phyloP scores from a whole-genome alignment of 306 rosid genomes.

The Cucumis hystrix region DNA sequence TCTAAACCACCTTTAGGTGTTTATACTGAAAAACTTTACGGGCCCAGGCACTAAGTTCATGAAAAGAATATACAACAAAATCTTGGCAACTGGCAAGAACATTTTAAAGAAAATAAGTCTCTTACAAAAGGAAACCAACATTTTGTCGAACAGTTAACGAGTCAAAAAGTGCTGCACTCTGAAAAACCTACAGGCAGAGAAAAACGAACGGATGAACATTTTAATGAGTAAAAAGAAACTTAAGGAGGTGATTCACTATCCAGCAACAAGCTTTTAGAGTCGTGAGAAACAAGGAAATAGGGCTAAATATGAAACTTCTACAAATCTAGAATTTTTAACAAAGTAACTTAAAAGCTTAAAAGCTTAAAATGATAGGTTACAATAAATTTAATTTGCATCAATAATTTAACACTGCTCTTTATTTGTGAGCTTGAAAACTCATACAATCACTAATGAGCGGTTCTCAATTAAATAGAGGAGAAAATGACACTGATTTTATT shows the following conservation, averaged over 20 bases:
- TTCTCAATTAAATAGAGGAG: not conserved
- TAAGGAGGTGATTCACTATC: not conserved
- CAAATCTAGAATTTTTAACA: not conserved
- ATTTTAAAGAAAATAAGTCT: constrained; percentile 4
- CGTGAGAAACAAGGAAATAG: not conserved
- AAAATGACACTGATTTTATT: not conserved
- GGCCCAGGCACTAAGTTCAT: not conserved
- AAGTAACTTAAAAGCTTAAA: not conserved
- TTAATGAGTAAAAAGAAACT: not conserved
- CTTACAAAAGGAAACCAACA: constrained; percentile 98
- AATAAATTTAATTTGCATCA: not conserved
- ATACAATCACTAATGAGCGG: not conserved
- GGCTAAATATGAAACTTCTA: not conserved
- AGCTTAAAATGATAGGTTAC: not conserved
- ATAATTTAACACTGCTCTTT: not conserved
- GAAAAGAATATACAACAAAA: not conserved
- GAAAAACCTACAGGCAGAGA: constrained; percentile 63
- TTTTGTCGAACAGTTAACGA: constrained; percentile 93
- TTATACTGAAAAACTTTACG: not conserved
- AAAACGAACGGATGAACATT: not conserved
- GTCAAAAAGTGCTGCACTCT: constrained; percentile 99
- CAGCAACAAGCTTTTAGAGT: not conserved
- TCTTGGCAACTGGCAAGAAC: not conserved
- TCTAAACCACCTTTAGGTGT: not conserved
- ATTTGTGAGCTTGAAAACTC: not conserved